Base-by-base conservation (phyloP, 2,329 filamentous ascomycete species). In the Calonectria ilicicola region DNA sequence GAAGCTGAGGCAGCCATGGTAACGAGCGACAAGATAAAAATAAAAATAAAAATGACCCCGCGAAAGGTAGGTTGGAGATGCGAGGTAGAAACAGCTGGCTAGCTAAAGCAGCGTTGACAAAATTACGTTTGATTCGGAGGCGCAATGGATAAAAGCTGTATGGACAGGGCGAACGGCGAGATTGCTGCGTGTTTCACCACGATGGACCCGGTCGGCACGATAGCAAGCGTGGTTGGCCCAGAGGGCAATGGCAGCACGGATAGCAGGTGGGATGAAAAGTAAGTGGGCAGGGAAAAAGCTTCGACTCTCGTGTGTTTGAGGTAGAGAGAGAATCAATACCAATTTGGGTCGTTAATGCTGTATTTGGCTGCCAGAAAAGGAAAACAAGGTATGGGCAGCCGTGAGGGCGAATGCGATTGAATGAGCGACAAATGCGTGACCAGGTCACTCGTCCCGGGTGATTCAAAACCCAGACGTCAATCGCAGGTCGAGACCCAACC, bases 181-280 rank as follows among this genome's bases (percentile, higher is more conserved):
- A 77, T 76, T 75, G 72, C 67, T 76, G 46, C 38, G 75, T 77
- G 78, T 80, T 79, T 80, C 78, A 80, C 76, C 71, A 72, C 73
- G 68, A 78, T 75, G 75, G 73, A 63, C 74, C 75, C 67, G n/a
- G 56, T 65, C 49, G 38, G 65, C 68, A 70, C 62, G 53, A 69
- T 38, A 38, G 58, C 65, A 65, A 70, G 71, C 49, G 67, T 73
- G 69, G 70, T 68, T 72, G 69, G 69, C 65, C 68, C 60, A 47
- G 66, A 38, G 46, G 44, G 67, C 27, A 46, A 71, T 65, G 49
- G 70, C 72, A 72, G 65, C 67, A 72, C 72, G 53, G 60, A 53
- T 46, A 56, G 17, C 35, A 40, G 42, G 27, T 9, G 51, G 65
- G 32, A 47, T 38, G 47, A 62, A 70, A 51, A 63, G 63, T 66